Evolutionary conservation across 1,139 yeast genomes (phyloP), one percentile per base, ranked within the genome.

Genomic region (Kurtzmaniella quercitrusa): DNA sequence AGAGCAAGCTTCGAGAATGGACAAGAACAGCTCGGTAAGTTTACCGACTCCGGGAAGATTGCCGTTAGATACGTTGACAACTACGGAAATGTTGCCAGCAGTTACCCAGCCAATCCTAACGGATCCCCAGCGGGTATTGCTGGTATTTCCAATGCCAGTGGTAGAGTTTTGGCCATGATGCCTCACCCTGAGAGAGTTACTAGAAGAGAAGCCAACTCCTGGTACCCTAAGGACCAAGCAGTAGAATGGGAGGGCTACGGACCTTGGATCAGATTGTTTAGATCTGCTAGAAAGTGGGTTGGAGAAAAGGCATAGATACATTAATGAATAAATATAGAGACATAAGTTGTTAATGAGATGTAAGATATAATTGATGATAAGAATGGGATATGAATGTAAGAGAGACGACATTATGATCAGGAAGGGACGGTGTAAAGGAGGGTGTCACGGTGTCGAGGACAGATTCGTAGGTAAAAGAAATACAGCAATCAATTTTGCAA

Each of bases 181-280:
- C 99, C 99, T 40, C 99, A 94, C 63, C 98, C 99, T 21, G 99
- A 94, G 68, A 88, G 99, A 71, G 94, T 89, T 41, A 77, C 85
- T 47, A 79, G 96, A 68, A 72, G 82, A 60, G 96, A 88, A 65
- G 73, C 95, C 48, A 91, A 91, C 70, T 89, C 97, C 8, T 93
- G 90, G 82, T 88, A 88, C 61, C 97, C 98, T 41, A 64, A 66
- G 34, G 82, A 77, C 44, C 84, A 85, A 58, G 81, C 81, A 41
- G 67, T 63, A 38, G 71, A 72, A 43, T 81, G 90, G 86, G 85
- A 82, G 37, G 77, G 73, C 15, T 80, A 84, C 57, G 95, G 95
- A 44, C 99, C 99, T 43, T 94, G 99, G 99, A 80, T 93, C 55
- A 82, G 90, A 65, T 70, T 94, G 63, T 94, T 94, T 74, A 81